Evolutionary conservation across 139 green algal species (phyloP).

Genomic region (Chlorokybus atmophyticus): DNA sequence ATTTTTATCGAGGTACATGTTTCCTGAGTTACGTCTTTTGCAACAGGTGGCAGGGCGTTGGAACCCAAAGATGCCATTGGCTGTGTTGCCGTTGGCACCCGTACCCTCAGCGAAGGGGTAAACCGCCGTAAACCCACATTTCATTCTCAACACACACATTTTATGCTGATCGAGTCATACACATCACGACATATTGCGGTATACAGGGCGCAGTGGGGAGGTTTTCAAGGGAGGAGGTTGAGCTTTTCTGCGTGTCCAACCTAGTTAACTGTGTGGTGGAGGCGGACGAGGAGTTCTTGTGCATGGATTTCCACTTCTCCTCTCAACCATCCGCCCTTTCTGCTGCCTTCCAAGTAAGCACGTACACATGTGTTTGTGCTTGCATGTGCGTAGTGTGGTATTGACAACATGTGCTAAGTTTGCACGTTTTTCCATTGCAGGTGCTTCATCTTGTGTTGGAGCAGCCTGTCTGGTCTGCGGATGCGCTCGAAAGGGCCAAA

Average conservation of each 20-base stretch:
- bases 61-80: constrained; percentile 42
- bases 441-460: constrained; percentile 61
- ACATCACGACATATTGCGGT: no score
- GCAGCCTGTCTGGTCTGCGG: constrained; percentile 48
- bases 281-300: constrained; percentile 85
- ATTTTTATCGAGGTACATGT: no score
- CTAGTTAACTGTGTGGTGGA: constrained; percentile 92
- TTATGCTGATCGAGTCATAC: no score
- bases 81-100: constrained; percentile 58
- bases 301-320: constrained; percentile 88
- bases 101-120: constrained; percentile 70
- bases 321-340: no score
- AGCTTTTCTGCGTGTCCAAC: constrained; percentile 89
- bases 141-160: no score
- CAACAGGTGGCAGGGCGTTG: constrained; percentile 44
- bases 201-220: constrained; percentile 59
- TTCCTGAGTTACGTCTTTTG: no score
- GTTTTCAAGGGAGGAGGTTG: constrained; percentile 64
- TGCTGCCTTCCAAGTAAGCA: no score
- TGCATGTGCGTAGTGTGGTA: no score
- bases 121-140: no score
- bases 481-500: constrained; percentile 61
- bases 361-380: no score
- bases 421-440: constrained; percentile 30
- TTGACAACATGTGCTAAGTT: no score